Base-by-base conservation (phyloP, 2,329 filamentous ascomycete genomes). In the Arthroderma uncinatum region DNA sequence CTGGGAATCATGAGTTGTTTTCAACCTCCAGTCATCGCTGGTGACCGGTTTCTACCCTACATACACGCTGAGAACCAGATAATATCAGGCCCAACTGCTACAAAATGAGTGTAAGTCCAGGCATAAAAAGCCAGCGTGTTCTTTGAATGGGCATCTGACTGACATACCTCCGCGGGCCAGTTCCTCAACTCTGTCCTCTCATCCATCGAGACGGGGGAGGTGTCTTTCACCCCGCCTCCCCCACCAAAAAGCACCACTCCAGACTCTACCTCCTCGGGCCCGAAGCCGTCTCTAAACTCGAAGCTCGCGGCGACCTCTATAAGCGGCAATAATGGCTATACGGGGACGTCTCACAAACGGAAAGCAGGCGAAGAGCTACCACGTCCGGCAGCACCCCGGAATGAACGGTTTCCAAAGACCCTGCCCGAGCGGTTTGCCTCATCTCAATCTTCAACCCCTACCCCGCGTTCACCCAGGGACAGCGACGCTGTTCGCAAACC, bases 141-240 rank as follows among this genome's bases (percentile, higher is more conserved):
- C 30, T 30, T 7, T 39, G 23, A n/a, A 2, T 3, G 1, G 47
- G 4, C 25, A 34, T 16, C 23, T 39, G 16, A 19, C 52, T 54
- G 19, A 40, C 23, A 37, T 37, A 12, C 34, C 25, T n/a, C 21
- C 5, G 8, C 37, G 2, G 12, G 16, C 10, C 59, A 78, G 75
- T 78, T 78, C 61, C 72, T 79, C 58, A 76, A 76, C 64, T 78
- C 76, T 21, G 72, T 79, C 39, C 72, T 79, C 59, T 73, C 75
- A 58, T 78, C 76, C 39, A 75, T 79, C 59, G 74, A 74, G 64
- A 74, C 70, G 59, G 73, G 72, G 54, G 66, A 64, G 10, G 59
- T 66, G 12, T 58, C 62, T 30, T 63, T 62, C 40, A 63, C 63
- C 33, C 58, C 63, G 33, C 57, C 60, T 48, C 50, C 58, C 56